Evolutionary conservation across 2,329 filamentous ascomycete species (phyloP).

Genomic region (Drechslera avenae): DNA sequence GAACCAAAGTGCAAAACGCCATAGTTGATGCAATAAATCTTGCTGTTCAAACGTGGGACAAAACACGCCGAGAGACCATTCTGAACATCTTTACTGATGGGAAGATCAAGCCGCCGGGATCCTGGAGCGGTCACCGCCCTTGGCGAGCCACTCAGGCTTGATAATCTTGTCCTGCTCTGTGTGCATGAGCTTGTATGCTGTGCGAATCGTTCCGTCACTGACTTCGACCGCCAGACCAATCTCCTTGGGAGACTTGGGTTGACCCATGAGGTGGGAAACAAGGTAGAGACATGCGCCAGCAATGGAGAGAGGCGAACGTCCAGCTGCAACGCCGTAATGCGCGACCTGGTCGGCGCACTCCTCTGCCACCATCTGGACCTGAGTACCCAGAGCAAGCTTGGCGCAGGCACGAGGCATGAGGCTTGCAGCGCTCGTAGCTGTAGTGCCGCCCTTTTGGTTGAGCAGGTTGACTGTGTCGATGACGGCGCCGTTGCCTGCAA

Average conservation of each 20-base stretch:
- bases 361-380: conserved; percentile 79
- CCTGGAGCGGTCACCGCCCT: conserved; percentile 72
- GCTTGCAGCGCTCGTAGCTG: conserved; percentile 78
- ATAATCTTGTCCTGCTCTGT: conserved; percentile 74
- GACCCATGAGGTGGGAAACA: conserved; percentile 83
- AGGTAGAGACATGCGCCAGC: conserved; percentile 97
- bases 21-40: too few relatives aligned
- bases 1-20: conserved; percentile 1
- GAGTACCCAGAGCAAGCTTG: conserved; percentile 74
- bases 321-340: conserved; percentile 79
- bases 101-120: conserved; percentile 58
- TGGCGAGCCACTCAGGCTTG: conserved; percentile 73
- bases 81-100: too few relatives aligned
- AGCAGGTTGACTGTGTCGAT: conserved; percentile 63
- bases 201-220: conserved; percentile 95
- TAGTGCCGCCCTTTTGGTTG: conserved; percentile 62
- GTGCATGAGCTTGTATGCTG: conserved; percentile 89
- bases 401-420: conserved; percentile 91
- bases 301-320: conserved; percentile 90
- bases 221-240: conserved; percentile 86
- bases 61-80: too few relatives aligned
- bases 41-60: too few relatives aligned
- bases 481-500: conserved; percentile 49
- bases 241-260: conserved; percentile 79
- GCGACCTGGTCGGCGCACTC: conserved; percentile 79